phyloP scores from a whole-genome alignment of 1,284 basidiomycete species.

The Heliocybe sulcata region DNA sequence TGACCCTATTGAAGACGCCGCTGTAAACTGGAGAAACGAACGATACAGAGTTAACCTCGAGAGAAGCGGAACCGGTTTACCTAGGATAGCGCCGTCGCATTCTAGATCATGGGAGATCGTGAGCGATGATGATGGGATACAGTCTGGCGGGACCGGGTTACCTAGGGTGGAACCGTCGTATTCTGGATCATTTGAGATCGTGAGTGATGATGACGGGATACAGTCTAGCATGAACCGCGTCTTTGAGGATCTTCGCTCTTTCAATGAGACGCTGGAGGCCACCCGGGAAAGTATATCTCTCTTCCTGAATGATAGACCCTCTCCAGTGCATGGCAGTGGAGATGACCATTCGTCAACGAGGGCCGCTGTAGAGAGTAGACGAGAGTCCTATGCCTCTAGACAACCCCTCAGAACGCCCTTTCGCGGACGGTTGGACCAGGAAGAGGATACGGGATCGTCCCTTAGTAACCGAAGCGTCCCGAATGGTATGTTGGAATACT shows the following conservation, averaged over 20 bases:
- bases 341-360: not conserved
- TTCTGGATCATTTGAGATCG: too few relatives aligned
- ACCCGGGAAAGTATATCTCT: not conserved
- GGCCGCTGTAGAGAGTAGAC: not conserved
- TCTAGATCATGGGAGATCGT: too few relatives aligned
- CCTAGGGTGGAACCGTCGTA: too few relatives aligned
- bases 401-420: not conserved
- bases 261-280: not conserved
- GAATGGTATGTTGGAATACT: not conserved
- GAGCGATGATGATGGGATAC: too few relatives aligned
- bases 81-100: too few relatives aligned
- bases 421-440: not conserved
- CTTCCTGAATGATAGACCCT: not conserved
- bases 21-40: too few relatives aligned
- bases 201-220: too few relatives aligned
- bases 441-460: not conserved
- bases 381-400: not conserved
- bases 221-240: not conserved
- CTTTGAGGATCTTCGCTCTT: not conserved
- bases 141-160: not conserved
- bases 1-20: too few relatives aligned
- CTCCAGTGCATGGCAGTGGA: not conserved
- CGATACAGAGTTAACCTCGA: too few relatives aligned
- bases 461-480: not conserved
- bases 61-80: too few relatives aligned